Evolutionary conservation across 106 monocot species (phyloP).

Genomic region (Allium fistulosum): DNA sequence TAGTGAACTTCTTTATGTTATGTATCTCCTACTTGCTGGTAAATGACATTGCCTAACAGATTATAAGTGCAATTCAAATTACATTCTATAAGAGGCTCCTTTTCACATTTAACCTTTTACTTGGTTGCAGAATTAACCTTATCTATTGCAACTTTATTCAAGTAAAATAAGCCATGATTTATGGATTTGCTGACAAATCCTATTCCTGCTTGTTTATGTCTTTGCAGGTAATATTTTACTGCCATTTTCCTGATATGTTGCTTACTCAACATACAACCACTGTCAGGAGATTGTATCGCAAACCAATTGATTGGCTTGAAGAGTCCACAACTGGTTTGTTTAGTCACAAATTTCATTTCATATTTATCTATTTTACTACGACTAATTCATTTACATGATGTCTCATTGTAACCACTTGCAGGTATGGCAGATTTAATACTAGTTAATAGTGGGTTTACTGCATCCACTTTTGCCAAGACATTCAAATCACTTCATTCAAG

Average conservation of each 20-base stretch:
- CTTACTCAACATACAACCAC: slow-evolving; percentile 80
- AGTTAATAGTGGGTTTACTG: slow-evolving; percentile 94
- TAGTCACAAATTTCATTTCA: slow-evolving; percentile 6
- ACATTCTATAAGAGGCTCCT: no score
- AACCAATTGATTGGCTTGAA: slow-evolving; percentile 91
- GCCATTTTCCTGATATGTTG: slow-evolving; percentile 95
- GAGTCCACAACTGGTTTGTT: slow-evolving; percentile 80
- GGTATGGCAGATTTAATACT: slow-evolving; percentile 87
- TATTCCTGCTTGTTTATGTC: not conserved
- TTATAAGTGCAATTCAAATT: no score
- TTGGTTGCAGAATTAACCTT: no score
- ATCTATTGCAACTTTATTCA: not conserved
- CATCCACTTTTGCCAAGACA: slow-evolving; percentile 72
- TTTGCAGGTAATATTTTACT: slow-evolving; percentile 83
- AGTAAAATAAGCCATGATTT: not conserved
- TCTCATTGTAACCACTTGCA: slow-evolving; percentile 16
- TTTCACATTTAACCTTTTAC: no score
- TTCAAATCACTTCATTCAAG: slow-evolving; percentile 51
- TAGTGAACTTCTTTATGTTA: no score
- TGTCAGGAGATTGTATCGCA: slow-evolving; percentile 66
- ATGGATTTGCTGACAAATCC: no score
- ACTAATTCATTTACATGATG: not conserved
- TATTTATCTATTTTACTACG: not conserved
- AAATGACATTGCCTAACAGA: no score
- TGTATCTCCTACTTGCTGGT: no score